These are phyloP conservation scores for Suhomyces guaymorum DNA, from an alignment of 1,139 yeast species.

Conservation along the genomic window DNA sequence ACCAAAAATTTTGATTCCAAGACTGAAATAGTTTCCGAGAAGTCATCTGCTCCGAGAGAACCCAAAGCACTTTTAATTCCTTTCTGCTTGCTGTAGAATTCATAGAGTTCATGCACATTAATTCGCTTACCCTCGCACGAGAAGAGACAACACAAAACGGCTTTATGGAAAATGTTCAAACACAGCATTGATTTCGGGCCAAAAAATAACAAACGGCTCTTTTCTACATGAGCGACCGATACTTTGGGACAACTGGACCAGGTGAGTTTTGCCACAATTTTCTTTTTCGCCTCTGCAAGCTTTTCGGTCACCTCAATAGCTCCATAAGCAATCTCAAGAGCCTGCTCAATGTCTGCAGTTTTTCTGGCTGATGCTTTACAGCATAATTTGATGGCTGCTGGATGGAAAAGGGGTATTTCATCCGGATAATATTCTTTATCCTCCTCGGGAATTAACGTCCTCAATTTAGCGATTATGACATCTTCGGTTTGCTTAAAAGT, in stretches of 20 bases:
- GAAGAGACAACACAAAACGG: slow-evolving; percentile 62
- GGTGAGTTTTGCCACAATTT: slow-evolving; percentile 24
- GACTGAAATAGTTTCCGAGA: slow-evolving; percentile 73
- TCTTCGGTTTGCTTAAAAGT: slow-evolving; percentile 70
- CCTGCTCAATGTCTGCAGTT: slow-evolving; percentile 90
- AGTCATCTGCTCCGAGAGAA: slow-evolving; percentile 68
- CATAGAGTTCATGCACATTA: slow-evolving; percentile 56
- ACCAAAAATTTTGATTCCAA: slow-evolving; percentile 59
- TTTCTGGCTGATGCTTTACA: slow-evolving; percentile 83
- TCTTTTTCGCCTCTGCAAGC: slow-evolving; percentile 17
- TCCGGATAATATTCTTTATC: slow-evolving; percentile 26
- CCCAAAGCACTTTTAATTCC: slow-evolving; percentile 52
- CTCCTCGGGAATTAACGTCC: slow-evolving; percentile 25
- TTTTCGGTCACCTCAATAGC: slow-evolving; percentile 75
- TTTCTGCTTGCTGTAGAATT: slow-evolving; percentile 58
- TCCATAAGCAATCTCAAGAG: slow-evolving; percentile 83
- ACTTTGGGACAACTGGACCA: slow-evolving; percentile 56
- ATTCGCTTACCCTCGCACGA: slow-evolving; percentile 28
- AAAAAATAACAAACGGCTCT: slow-evolving; percentile 57
- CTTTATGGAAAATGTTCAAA: slow-evolving; percentile 78
- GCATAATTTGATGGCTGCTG: slow-evolving; percentile 80
- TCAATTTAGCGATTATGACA: slow-evolving; percentile 59
- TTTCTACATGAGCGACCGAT: slow-evolving; percentile 74
- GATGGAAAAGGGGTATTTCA: slow-evolving; percentile 64
- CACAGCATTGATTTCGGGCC: slow-evolving; percentile 46